Base-by-base conservation (phyloP, 441 rosid species). In the Erodium trifolium region DNA sequence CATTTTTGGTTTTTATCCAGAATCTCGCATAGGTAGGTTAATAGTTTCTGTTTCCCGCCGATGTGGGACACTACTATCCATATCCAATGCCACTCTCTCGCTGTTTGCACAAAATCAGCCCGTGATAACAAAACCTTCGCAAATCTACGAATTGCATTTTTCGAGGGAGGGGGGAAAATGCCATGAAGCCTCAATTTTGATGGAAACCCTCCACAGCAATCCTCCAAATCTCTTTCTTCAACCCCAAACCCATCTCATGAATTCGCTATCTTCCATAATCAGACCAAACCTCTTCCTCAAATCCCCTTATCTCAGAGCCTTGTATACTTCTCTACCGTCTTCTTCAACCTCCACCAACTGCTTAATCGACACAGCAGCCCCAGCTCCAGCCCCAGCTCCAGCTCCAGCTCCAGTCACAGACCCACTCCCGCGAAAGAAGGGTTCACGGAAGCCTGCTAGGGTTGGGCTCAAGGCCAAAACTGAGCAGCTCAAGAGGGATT, bases 401-500 rank as follows among this genome's bases (percentile, higher is more conserved):
- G 10, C 70, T 71, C 57, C 71, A 67, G 0, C 69, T 16, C 59
- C 67, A 0, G 5, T 64, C 4, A 57, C 66, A 4, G 35, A 69
- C 23, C 16, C 55, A 1, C 0, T 18, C 31, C 57, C 73, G 23
- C 69, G 45, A 68, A 75, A 10, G 35, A 14, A 51, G 8, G 74
- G 16, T 23, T 17, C 39, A 1, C 14, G 18, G 60, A 53, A 16
- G 19, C 19, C 19, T 6, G 67, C 14, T 3, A 70, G 72, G 69
- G 80, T 72, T 65, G 70, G 45, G 65, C 63, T 41, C 39, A 86
- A 72, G 71, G 80, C 66, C 10, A 73, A 75, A 10, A 80, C 79
- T 41, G 79, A 82, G 23, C 74, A 81, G 29, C 77, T 92, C 55
- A 86, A 87, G 82, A 83, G 82, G 78, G 73, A 78, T 71, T 90